These are phyloP conservation scores for Erodium moschatum DNA, from an alignment of 441 rosid genomes.

Conservation along the genomic window DNA sequence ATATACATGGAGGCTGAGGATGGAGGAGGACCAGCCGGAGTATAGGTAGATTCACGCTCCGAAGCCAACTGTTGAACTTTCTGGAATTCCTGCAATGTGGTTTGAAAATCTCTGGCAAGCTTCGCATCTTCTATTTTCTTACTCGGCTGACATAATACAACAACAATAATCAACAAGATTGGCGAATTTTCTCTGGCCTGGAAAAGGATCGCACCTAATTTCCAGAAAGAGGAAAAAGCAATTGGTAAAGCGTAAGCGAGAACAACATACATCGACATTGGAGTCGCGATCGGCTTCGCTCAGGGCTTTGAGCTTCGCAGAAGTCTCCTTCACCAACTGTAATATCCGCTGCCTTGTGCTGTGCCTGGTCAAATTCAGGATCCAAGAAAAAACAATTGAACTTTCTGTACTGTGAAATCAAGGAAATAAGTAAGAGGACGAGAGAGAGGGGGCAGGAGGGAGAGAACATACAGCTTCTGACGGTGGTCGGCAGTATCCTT, in stretches of 20 bases:
- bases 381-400: background rate
- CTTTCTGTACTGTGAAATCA: background rate
- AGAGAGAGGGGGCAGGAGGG: background rate
- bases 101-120: constrained; percentile 62
- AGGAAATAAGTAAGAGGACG: background rate
- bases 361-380: constrained; percentile 27
- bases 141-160: constrained; percentile 28
- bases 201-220: background rate
- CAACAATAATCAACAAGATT: background rate
- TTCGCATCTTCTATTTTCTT: constrained; percentile 64
- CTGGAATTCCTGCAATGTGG: constrained; percentile 51
- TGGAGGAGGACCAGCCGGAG: constrained; percentile 35
- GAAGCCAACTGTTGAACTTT: constrained; percentile 60
- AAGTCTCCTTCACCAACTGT: constrained; percentile 54
- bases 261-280: constrained; percentile 30
- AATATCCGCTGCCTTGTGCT: constrained; percentile 51
- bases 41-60: constrained; percentile 52
- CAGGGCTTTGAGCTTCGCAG: constrained; percentile 50
- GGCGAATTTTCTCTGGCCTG: no score
- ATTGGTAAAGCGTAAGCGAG: background rate
- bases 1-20: constrained; percentile 28
- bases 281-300: constrained; percentile 45
- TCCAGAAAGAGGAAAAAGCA: background rate
- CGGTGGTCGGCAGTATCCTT: constrained; percentile 24
- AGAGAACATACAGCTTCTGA: constrained; percentile 33